Conservation (phyloP, 805 yeast genomes). For the Candida koratica region DNA sequence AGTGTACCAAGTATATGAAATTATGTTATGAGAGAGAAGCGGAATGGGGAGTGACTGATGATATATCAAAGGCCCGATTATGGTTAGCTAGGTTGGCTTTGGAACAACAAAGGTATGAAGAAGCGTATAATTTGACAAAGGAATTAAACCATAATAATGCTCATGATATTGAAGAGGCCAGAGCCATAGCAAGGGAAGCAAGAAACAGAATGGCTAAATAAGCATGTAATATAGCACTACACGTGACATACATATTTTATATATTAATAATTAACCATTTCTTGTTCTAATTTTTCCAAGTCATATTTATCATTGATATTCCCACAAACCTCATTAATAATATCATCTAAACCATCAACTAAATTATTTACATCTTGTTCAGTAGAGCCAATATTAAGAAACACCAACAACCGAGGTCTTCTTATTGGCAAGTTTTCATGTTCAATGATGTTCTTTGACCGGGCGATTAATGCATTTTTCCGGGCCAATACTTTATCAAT, state of each 20-base stretch:
- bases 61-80: conserved; percentile 72
- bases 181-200: conserved; percentile 77
- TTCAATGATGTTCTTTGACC: conserved; percentile 59
- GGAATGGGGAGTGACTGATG: conserved; percentile 65
- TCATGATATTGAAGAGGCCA: conserved; percentile 84
- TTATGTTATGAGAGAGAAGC: conserved; percentile 61
- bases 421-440: conserved; percentile 67
- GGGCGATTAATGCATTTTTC: conserved; percentile 56
- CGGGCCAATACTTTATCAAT: conserved; percentile 52
- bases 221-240: neutral
- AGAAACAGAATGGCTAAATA: conserved; percentile 44
- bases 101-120: conserved; percentile 51
- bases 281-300: conserved; percentile 22
- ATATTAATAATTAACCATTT: conserved; percentile 8
- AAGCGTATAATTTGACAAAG: conserved; percentile 70
- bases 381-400: conserved; percentile 28
- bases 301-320: conserved; percentile 21
- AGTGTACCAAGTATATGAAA: conserved; percentile 61
- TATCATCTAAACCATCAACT: conserved; percentile 20
- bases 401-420: conserved; percentile 35
- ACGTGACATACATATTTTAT: neutral
- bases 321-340: conserved; percentile 22
- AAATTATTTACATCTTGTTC: conserved; percentile 25
- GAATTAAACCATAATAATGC: conserved; percentile 68
- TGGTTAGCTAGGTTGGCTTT: conserved; percentile 80